Base-by-base conservation (phyloP, 2,329 filamentous ascomycete species). In the Didymella keratinophila region DNA sequence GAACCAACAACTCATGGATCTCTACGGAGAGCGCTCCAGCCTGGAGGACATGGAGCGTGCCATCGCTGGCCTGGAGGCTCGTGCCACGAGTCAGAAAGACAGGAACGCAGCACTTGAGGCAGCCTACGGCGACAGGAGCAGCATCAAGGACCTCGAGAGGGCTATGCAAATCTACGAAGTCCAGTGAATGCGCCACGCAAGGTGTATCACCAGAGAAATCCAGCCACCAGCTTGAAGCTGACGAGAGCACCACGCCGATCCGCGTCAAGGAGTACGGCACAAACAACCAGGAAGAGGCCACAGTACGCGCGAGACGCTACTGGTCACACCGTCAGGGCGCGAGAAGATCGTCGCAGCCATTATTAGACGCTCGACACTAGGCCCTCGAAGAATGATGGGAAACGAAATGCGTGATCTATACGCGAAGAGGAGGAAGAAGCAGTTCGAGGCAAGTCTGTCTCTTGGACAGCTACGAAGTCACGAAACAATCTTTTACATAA, bases 101-200 rank as follows among this genome's bases (percentile, higher is more conserved):
- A 73, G 67, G 50, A 79, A 80, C 52, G 69, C 70, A 45, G 67
- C 73, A 5, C 62, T 82, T n/a, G 78, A 81, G 75, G 78, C 81
- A 34, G 78, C 80, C 2, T 82, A 82, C 52, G 80, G 80, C 12
- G 77, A 78, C 51, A 78, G 80, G 60, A 75, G 73, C 12, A 80
- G 75, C 44, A 56, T 82, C 45, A 69, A 76, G 23, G 79, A 82
- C 66, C 64, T 82, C n/a, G 71, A 80, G 61, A 71, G 78, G 36
- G 80, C 80, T 16, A 70, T 81, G 67, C 72, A 80, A 32, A 70
- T 78, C 27, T 82, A 82, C 45, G 76, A 79, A 58, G 69, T 78
- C 6, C 76, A 76, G 64, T 81, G 68, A 75, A 43, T 43, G 44
- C 44, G 53, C 23, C 20, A 39, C 18, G 25, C 16, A 45, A 16